Conservation (phyloP, 768 basidiomycete species). For the Megacollybia marginata region DNA sequence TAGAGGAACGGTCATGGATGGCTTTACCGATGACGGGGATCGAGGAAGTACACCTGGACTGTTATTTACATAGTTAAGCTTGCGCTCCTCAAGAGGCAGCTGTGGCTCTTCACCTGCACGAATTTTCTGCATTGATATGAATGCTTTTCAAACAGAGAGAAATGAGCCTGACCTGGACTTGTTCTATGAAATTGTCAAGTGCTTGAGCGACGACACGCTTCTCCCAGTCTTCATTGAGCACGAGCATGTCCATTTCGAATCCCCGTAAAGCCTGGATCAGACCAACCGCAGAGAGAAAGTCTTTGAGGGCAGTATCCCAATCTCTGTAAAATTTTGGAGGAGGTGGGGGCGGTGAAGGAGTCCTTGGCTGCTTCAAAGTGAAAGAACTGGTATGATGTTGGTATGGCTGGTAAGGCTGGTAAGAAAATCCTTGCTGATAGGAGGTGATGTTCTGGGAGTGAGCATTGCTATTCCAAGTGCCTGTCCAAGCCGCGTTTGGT, state of each 20-base stretch:
- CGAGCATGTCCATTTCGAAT: conserved; percentile 63
- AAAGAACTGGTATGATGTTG: neutral
- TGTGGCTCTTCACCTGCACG: conserved; percentile 17
- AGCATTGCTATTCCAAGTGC: neutral
- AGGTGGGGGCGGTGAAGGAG: conserved; percentile 31
- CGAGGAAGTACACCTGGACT: conserved; percentile 33
- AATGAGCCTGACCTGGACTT: conserved; percentile 38
- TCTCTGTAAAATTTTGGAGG: conserved; percentile 35
- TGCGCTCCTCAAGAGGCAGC: conserved; percentile 55
- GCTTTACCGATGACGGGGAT: conserved; percentile 54
- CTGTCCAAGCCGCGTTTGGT: neutral
- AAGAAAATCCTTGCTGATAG: neutral
- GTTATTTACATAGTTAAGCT: conserved; percentile 52
- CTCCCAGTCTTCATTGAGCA: conserved; percentile 66
- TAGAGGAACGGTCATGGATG: neutral
- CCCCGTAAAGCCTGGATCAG: conserved; percentile 53
- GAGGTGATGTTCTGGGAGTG: neutral
- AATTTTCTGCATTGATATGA: conserved; percentile 17
- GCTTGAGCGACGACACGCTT: conserved; percentile 47
- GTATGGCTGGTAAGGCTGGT: neutral
- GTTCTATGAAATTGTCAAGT: conserved; percentile 40
- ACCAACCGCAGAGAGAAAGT: conserved; percentile 48
- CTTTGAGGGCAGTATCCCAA: conserved; percentile 53
- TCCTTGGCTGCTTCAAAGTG: neutral
- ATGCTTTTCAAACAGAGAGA: neutral